These are phyloP conservation scores for Amanita muscaria DNA, from an alignment of 768 basidiomycete genomes.

Conservation along the genomic window DNA sequence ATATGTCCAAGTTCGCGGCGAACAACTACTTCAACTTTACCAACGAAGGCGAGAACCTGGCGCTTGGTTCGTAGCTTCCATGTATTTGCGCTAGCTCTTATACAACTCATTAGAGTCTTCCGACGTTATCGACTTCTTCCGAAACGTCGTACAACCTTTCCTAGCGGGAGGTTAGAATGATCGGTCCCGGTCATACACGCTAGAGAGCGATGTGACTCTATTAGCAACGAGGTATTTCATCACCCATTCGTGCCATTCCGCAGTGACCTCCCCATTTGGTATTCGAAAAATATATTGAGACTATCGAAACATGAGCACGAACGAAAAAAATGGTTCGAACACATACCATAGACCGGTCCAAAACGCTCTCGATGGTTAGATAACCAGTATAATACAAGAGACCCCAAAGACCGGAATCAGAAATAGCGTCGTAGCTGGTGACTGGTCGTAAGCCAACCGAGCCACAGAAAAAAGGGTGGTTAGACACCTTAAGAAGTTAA, in stretches of 20 bases:
- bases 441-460: slow-evolving; percentile 10
- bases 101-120: no score
- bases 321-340: neutral
- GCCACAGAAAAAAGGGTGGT: slow-evolving; percentile 7
- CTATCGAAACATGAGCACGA: slow-evolving; percentile 8
- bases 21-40: no score
- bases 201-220: neutral
- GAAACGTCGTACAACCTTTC: no score
- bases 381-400: slow-evolving; percentile 10
- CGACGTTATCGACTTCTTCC: no score
- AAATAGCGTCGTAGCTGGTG: slow-evolving; percentile 7
- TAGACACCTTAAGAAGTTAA: slow-evolving; percentile 8
- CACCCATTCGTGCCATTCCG: slow-evolving; percentile 9
- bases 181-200: no score
- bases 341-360: slow-evolving; percentile 7
- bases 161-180: no score
- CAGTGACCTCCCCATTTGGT: slow-evolving; percentile 8
- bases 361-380: slow-evolving; percentile 7
- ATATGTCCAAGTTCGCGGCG: no score
- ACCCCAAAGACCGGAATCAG: slow-evolving; percentile 11
- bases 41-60: no score
- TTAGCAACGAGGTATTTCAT: slow-evolving; percentile 4
- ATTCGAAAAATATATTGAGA: slow-evolving; percentile 11
- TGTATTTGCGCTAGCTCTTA: no score
- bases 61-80: no score